Conservation (phyloP, 495 filamentous ascomycete species). For the Viridothelium virens region DNA sequence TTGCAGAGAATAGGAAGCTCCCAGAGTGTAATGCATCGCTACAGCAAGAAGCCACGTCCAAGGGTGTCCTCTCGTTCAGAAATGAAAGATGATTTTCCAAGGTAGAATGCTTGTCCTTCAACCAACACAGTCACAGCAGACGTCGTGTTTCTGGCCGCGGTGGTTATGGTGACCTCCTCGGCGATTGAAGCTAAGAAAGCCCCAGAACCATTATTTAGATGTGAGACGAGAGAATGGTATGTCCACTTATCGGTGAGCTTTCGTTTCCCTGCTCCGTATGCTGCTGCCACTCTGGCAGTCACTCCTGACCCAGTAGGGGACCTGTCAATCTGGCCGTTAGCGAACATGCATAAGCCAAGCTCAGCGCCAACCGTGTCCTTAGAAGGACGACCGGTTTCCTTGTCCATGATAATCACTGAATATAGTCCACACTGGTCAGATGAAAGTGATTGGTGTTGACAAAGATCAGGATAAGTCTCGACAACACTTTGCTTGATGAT, state of each 20-base stretch:
- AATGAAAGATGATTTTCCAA: constrained; percentile 17
- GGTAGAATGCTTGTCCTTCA: constrained; percentile 19
- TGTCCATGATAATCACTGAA: constrained; percentile 13
- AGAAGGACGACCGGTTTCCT: not conserved
- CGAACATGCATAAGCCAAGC: constrained; percentile 22
- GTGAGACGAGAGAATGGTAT: constrained; percentile 19
- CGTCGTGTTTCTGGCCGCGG: not conserved
- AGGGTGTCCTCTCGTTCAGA: constrained; percentile 18
- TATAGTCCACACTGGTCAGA: constrained; percentile 1
- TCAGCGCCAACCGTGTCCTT: constrained; percentile 9
- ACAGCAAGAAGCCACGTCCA: constrained; percentile 17
- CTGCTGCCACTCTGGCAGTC: constrained; percentile 19
- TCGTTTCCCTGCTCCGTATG: constrained; percentile 13
- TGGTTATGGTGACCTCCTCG: not conserved
- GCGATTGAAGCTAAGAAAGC: constrained; percentile 18
- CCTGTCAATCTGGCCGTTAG: constrained; percentile 21
- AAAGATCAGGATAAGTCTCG: not conserved
- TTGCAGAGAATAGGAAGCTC: not conserved
- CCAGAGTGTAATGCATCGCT: not conserved
- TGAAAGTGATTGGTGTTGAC: not conserved
- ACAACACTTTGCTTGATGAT: not conserved
- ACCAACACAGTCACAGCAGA: constrained; percentile 15
- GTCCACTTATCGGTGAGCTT: constrained; percentile 13
- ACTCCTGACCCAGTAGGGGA: constrained; percentile 23
- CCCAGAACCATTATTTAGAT: constrained; percentile 8